phyloP scores from a whole-genome alignment of 345 rosid species.

The Rhodamnia argentea region DNA sequence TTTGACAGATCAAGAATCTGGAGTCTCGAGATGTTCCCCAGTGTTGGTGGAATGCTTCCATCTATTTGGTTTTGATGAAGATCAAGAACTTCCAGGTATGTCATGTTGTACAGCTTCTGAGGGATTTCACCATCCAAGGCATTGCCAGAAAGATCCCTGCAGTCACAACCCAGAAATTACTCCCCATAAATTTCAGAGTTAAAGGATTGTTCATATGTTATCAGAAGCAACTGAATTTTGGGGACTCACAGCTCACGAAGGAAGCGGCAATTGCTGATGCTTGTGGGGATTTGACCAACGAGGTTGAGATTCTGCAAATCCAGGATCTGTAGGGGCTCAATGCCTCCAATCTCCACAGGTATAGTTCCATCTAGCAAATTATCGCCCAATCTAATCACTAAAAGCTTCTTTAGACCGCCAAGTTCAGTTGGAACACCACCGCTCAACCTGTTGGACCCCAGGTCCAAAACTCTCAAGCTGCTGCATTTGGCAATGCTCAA shows the following conservation, averaged over 20 bases:
- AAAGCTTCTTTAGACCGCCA: constrained; percentile 39
- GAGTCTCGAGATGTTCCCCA: constrained; percentile 52
- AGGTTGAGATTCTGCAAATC: constrained; percentile 78
- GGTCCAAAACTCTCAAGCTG: constrained; percentile 63
- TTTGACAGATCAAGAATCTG: constrained; percentile 58
- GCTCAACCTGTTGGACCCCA: constrained; percentile 63
- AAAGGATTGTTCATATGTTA: not conserved
- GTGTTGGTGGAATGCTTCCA: constrained; percentile 55
- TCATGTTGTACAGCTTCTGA: constrained; percentile 48
- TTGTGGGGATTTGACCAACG: constrained; percentile 47
- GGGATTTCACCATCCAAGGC: constrained; percentile 58
- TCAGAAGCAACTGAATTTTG: not conserved
- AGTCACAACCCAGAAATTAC: constrained; percentile 14
- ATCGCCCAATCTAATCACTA: constrained; percentile 58
- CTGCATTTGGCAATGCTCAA: constrained; percentile 47
- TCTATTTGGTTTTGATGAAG: constrained; percentile 47
- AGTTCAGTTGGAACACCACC: constrained; percentile 58
- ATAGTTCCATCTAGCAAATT: constrained; percentile 58
- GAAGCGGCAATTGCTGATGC: constrained; percentile 58
- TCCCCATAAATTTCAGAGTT: not conserved
- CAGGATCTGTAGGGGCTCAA: constrained; percentile 61
- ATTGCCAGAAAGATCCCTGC: constrained; percentile 90
- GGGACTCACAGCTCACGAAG: constrained; percentile 81
- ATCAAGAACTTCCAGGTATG: constrained; percentile 67
- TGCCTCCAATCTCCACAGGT: constrained; percentile 47